Evolutionary conservation across 345 rosid species (phyloP), one percentile per base, ranked within the genome.

Genomic region (Ricinus communis): DNA sequence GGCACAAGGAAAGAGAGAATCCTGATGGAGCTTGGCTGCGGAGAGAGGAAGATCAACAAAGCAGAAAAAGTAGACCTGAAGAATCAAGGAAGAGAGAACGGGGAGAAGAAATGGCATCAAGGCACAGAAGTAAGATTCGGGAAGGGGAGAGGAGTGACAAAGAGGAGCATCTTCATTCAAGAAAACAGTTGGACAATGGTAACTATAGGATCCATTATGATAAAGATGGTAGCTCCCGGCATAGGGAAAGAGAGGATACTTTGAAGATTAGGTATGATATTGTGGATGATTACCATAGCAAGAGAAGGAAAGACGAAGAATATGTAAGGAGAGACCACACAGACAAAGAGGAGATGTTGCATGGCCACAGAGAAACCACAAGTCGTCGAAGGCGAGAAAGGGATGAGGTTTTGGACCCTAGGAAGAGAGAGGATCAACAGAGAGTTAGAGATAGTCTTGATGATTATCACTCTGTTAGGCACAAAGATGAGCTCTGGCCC

Each of bases 301-400:
- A 88, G 86, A 84, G 90, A 81, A 89, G 87, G 79, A 91, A 88
- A 73, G 94, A 84, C 56, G 96, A 89, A 33, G 98, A 95, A 47
- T 85, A 82, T 80, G 25, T 71, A 49, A 84, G 82, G 67, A 85
- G 91, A 74, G 91, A 82, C 65, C 87, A 78, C 69, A 52, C 79
- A 69, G 89, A 92, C 54, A 90, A 83, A 81, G 93, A 87, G 65
- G 94, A 87, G 71, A 75, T 75, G 41, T 47, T 77, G 74, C 90
- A 80, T 73, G 80, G 83, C 58, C 87, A 85, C 70, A 85, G 91
- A 82, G 98, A 95, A 78, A 76, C 72, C 51, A 71, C 74, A 54
- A 75, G 88, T 77, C 87, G 86, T 69, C 86, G 85, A 57, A 90
- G 86, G 80, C 87, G 90, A 71, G 98, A 92, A 77, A 87, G 91